phyloP scores from a whole-genome alignment of 306 rosid genomes.

The Bauhinia variegata region DNA sequence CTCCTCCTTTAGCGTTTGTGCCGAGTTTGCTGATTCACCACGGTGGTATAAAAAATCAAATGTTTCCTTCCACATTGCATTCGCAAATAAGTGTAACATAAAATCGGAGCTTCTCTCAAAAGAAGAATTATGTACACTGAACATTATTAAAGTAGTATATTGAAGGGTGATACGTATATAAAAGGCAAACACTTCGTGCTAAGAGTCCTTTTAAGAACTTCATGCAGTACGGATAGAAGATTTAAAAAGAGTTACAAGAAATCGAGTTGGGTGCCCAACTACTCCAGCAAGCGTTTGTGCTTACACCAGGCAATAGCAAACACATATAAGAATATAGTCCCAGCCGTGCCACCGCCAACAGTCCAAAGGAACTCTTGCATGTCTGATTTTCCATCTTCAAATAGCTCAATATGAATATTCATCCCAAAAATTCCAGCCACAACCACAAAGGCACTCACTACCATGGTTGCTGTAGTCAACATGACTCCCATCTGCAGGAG shows the following conservation, averaged over 20 bases:
- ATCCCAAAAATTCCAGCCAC: constrained; percentile 95
- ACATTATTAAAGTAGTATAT: not conserved
- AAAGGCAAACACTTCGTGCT: not conserved
- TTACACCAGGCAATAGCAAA: constrained; percentile 74
- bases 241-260: not conserved
- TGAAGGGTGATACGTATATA: not conserved
- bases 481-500: constrained; percentile 98
- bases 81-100: not conserved
- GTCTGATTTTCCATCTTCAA: constrained; percentile 34
- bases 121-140: not conserved
- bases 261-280: constrained; percentile 5
- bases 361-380: constrained; percentile 73
- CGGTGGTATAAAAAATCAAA: no score
- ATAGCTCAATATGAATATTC: constrained; percentile 80
- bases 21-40: no score
- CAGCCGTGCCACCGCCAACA: constrained; percentile 52
- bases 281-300: constrained; percentile 69
- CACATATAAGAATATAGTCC: constrained; percentile 52
- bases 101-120: not conserved
- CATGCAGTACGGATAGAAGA: not conserved
- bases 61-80: not conserved
- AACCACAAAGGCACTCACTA: constrained; percentile 81
- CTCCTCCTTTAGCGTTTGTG: no score
- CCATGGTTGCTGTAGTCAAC: constrained; percentile 94
- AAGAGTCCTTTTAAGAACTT: not conserved